These are phyloP conservation scores for Fraxinus nigra DNA, from an alignment of 305 asterid genomes.

Conservation along the genomic window DNA sequence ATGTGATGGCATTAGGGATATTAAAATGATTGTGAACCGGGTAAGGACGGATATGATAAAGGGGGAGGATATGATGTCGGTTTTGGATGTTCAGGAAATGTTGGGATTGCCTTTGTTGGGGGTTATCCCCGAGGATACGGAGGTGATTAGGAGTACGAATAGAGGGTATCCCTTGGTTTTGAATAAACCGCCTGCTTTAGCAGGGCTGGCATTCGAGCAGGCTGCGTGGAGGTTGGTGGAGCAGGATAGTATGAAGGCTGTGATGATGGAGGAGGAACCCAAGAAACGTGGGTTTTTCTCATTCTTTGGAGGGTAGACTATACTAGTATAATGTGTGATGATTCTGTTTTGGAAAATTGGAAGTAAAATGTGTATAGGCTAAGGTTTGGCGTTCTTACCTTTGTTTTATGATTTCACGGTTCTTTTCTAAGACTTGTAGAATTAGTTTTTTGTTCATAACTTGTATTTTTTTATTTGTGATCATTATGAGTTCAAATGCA, in stretches of 20 bases:
- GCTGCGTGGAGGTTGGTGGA: constrained; percentile 98
- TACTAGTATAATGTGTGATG: background rate
- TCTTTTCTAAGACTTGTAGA: constrained; percentile 14
- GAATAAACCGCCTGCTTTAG: constrained; percentile 89
- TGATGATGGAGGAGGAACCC: constrained; percentile 92
- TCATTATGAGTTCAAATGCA: background rate
- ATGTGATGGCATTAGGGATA: constrained; percentile 48
- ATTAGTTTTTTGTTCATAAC: constrained; percentile 20
- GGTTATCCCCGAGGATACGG: constrained; percentile 84
- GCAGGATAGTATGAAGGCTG: constrained; percentile 97
- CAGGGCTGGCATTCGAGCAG: constrained; percentile 92
- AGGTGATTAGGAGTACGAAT: constrained; percentile 88
- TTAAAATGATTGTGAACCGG: constrained; percentile 51
- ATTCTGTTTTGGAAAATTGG: background rate
- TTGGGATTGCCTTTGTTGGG: constrained; percentile 84
- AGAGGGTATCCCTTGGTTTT: constrained; percentile 82
- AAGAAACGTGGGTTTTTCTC: constrained; percentile 92
- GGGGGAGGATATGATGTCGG: constrained; percentile 59
- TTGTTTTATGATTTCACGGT: constrained; percentile 28
- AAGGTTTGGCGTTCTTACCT: constrained; percentile 28
- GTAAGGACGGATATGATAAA: constrained; percentile 52
- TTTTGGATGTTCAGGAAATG: constrained; percentile 88
- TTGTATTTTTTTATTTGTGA: constrained; percentile 2
- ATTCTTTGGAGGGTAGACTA: constrained; percentile 66
- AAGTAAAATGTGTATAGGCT: constrained; percentile 40